phyloP scores from a whole-genome alignment of 169 alveolate genomes.

The Plasmodium vinckei region DNA sequence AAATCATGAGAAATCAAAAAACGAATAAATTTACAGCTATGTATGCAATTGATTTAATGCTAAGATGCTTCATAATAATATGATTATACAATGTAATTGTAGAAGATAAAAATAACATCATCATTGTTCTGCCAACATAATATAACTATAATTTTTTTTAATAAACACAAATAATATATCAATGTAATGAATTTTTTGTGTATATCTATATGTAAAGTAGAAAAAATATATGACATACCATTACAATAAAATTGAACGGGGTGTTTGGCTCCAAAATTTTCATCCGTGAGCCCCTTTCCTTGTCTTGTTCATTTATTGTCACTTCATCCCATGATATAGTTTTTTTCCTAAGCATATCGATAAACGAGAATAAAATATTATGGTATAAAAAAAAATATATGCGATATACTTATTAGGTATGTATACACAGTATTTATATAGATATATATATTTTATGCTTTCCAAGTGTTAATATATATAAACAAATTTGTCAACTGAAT shows the following conservation, averaged over 20 bases:
- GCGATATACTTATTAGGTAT: background rate
- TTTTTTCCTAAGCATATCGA: constrained; percentile 70
- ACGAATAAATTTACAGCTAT: background rate
- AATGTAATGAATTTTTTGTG: no score
- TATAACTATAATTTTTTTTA: no score
- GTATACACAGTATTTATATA: no score
- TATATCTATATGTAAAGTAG: no score
- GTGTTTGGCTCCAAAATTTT: constrained; percentile 88
- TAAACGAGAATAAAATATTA: background rate
- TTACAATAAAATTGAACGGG: constrained; percentile 84
- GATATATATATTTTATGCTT: no score
- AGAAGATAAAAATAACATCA: no score
- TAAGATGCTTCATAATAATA: no score
- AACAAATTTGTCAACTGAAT: no score
- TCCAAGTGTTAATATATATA: no score
- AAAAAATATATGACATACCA: constrained; percentile 46
- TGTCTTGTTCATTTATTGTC: constrained; percentile 88
- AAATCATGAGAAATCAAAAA: background rate
- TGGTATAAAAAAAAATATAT: background rate
- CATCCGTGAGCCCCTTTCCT: constrained; percentile 88
- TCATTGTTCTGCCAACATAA: no score
- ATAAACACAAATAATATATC: no score
- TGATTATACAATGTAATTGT: no score
- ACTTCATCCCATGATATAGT: constrained; percentile 89
- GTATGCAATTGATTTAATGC: background rate